Evolutionary conservation across 805 yeast genomes (phyloP), one percentile per base, ranked within the genome.

Genomic region (Maudiozyma saulgeensis): DNA sequence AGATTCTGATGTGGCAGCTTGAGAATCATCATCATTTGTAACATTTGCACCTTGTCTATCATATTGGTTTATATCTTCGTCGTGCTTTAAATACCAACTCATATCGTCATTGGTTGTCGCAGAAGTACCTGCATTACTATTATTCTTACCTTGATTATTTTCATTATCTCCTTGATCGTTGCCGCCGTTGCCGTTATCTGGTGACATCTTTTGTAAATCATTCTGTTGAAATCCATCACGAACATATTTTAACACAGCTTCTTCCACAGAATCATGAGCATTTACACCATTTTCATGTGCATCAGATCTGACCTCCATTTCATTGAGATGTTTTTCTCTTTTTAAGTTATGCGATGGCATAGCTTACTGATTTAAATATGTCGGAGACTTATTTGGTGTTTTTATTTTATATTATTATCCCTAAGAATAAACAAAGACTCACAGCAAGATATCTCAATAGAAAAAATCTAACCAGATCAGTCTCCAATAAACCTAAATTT

Each of bases 161-260:
- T 44, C 34, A 15, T 47, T 43, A 16, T 35, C 25, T 21, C 25
- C 26, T 26, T 49, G 26, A 7, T 40, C 50, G 12, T 41, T 46
- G 23, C 47, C 53, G 2, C 56, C 53, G 23, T 56, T 57, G 11
- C 19, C 42, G 23, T 47, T 53, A 47, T 56, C 56, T 49, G 40
- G 12, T 18, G 26, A 32, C 16, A 39, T 18, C 25, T 46, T 51
- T 19, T 35, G 48, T 34, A 23, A n/a, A 35, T 54, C 66, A 57
- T 45, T 68, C 41, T 55, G 63, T 16, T 72, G 78, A 41, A 82
- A 64, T 1, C 81, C 76, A 6, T 82, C 84, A 18, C 84, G 87
- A 13, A 84, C 91, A 56, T 78, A 78, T 49, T 78, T 75, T 78
- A 84, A 73, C 16, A 85, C 89, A 0, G 89, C 93, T 16, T 85